phyloP scores from a whole-genome alignment of 2,329 filamentous ascomycete species.

The Paracorniculantispora psalliotae region DNA sequence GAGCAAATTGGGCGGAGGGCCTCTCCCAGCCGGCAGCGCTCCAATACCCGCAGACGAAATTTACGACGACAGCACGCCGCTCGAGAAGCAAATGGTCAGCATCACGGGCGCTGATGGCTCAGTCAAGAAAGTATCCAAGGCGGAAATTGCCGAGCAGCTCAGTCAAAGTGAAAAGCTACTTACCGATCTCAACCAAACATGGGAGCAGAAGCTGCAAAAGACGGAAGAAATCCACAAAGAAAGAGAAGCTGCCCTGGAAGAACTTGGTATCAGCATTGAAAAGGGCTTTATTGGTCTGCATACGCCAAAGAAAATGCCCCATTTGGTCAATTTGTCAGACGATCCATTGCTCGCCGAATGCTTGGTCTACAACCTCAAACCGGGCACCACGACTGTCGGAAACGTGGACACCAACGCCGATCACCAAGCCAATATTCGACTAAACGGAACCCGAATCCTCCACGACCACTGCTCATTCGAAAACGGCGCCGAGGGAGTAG shows the following conservation, averaged over 20 bases:
- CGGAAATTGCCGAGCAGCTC: slow-evolving; percentile 94
- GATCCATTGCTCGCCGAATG: slow-evolving; percentile 92
- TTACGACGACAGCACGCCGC: slow-evolving; percentile 86
- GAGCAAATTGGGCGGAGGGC: slow-evolving; percentile 70
- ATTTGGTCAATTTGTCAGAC: slow-evolving; percentile 96
- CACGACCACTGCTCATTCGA: slow-evolving; percentile 93
- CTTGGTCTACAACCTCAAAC: slow-evolving; percentile 95
- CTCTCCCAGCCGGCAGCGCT: slow-evolving; percentile 39
- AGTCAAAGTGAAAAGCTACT: slow-evolving; percentile 96
- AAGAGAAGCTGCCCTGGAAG: slow-evolving; percentile 87
- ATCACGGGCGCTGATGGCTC: slow-evolving; percentile 82
- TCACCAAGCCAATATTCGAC: slow-evolving; percentile 75
- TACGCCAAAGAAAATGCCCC: slow-evolving; percentile 98
- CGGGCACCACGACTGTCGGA: slow-evolving; percentile 87
- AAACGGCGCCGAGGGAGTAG: slow-evolving; percentile 77
- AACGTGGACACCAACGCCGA: slow-evolving; percentile 81
- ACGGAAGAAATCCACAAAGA: slow-evolving; percentile 98
- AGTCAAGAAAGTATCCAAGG: slow-evolving; percentile 94
- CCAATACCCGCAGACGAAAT: slow-evolving; percentile 64
- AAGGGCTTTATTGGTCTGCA: slow-evolving; percentile 95
- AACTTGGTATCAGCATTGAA: slow-evolving; percentile 96
- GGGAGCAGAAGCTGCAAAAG: slow-evolving; percentile 93
- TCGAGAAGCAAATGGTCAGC: slow-evolving; percentile 94
- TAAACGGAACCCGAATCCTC: slow-evolving; percentile 91
- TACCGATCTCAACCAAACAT: slow-evolving; percentile 93